Base-by-base conservation (phyloP, 1,284 basidiomycete species). In the Waitea zeae region DNA sequence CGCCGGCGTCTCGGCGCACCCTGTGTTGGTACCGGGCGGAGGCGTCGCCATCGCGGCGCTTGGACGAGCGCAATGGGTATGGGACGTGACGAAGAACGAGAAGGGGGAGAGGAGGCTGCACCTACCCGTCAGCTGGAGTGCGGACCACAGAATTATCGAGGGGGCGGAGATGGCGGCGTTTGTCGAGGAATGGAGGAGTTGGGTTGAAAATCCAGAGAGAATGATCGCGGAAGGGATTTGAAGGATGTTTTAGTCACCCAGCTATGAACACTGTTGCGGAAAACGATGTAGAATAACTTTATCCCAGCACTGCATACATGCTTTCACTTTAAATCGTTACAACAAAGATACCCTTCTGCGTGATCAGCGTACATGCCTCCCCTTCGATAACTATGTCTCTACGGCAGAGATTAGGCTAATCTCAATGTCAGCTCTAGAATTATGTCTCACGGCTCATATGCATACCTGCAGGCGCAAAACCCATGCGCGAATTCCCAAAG, bases 151-250 rank as follows among this genome's bases (percentile, higher is more conserved):
- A 13, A 75, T 93, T 4, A 77, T 93, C 5, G 89, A 95, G 51
- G 90, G 90, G 4, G 89, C 88, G 0, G 90, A 95, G 58, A 53
- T 95, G 40, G 88, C 88, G 31, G 78, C 79, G 37, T 87, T 95
- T 51, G 82, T 90, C 34, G 86, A 92, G 57, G 66, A 67, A 30
- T 95, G 90, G 88, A 78, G 89, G 45, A 60, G 57, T 14, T 87
- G 76, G 57, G 76, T 92, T 19, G 88, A 93, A 57, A 55, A 62
- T 15, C 90, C 90, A 1, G 72, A 70, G 52, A 60, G 78, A 46
- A 49, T 87, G 44, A 64, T 88, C 43, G 80, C 59, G 2, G 70
- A 76, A 36, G 64, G 67, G 3, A 51, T 76, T 17, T 77, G 47
- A 58, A 17, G 31, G 30, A n/a, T 11, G 13, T n/a, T 28, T 31